Percentiles rank a stretch among this genome's conserved stretches.
Conservation (phyloP, 805 yeast species). For the Sugiyamaella valdiviana region DNA sequence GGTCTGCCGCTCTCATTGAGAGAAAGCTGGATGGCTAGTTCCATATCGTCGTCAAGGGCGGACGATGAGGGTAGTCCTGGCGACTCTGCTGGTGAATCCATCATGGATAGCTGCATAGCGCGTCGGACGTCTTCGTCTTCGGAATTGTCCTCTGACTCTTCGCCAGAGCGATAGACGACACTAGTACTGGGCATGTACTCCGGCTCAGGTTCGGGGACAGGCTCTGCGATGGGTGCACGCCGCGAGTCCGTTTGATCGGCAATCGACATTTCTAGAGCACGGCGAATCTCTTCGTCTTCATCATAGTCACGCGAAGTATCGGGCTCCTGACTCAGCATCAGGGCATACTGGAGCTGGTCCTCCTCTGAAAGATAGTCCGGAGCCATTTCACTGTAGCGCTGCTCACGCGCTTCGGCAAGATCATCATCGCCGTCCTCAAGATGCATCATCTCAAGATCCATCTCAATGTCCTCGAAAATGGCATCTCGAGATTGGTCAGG, state of each 20-base stretch:
- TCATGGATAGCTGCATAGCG: constrained; percentile 17
- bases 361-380: constrained; percentile 25
- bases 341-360: constrained; percentile 30
- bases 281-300: constrained; percentile 15
- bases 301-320: constrained; percentile 1
- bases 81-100: constrained; percentile 1
- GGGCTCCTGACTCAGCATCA: constrained; percentile 27
- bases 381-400: constrained; percentile 1
- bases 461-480: constrained; percentile 21
- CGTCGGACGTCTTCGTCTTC: constrained; percentile 22
- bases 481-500: constrained; percentile 12
- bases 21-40: constrained; percentile 1
- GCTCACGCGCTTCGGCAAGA: constrained; percentile 15
- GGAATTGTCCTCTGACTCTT: not conserved
- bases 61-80: not conserved
- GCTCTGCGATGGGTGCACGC: not conserved
- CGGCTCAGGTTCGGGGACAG: not conserved
- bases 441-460: constrained; percentile 21
- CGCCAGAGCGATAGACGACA: not conserved
- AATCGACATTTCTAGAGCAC: constrained; percentile 12
- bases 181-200: not conserved
- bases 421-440: constrained; percentile 21
- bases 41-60: not conserved
- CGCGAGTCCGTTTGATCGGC: constrained; percentile 1
- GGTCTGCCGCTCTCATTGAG: not conserved